Conservation (phyloP, 1,139 yeast species). For the Nematodospora anomalae region DNA sequence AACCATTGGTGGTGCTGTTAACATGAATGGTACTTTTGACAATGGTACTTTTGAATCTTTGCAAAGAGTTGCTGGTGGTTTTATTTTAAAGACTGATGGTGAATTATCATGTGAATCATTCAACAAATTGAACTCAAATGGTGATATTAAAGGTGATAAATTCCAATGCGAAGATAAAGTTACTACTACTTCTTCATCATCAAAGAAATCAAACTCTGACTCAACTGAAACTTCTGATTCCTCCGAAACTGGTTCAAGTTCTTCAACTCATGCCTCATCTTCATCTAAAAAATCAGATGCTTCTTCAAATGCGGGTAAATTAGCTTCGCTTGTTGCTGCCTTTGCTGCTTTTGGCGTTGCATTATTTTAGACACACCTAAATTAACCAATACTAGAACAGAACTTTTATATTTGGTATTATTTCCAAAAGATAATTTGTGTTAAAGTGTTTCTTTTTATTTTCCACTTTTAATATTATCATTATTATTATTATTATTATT, state of each 20-base stretch:
- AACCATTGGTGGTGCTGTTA: conserved; percentile 85
- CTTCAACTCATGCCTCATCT: conserved; percentile 23
- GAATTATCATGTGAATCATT: conserved; percentile 80
- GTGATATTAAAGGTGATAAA: conserved; percentile 86
- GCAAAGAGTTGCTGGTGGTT: conserved; percentile 87
- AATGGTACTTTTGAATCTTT: conserved; percentile 74
- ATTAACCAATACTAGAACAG: not conserved
- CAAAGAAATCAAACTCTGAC: conserved; percentile 37
- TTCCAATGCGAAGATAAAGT: conserved; percentile 77
- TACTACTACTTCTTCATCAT: conserved; percentile 45
- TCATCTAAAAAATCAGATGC: conserved; percentile 24
- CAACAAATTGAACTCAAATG: conserved; percentile 63
- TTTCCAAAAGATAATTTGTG: not conserved
- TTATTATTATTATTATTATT: too few species aligned
- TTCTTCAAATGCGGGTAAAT: conserved; percentile 33
- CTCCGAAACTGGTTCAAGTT: conserved; percentile 25
- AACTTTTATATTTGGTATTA: not conserved
- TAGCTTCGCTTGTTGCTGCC: conserved; percentile 55
- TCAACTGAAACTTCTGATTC: conserved; percentile 29
- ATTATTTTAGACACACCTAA: conserved; percentile 47
- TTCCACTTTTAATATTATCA: too few species aligned
- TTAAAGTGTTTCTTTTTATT: not conserved
- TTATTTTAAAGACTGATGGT: conserved; percentile 73
- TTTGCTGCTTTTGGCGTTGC: conserved; percentile 65
- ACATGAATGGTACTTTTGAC: conserved; percentile 75